Base-by-base conservation (phyloP, 2,329 filamentous ascomycete species). In the Chaetomiaceae sp. region DNA sequence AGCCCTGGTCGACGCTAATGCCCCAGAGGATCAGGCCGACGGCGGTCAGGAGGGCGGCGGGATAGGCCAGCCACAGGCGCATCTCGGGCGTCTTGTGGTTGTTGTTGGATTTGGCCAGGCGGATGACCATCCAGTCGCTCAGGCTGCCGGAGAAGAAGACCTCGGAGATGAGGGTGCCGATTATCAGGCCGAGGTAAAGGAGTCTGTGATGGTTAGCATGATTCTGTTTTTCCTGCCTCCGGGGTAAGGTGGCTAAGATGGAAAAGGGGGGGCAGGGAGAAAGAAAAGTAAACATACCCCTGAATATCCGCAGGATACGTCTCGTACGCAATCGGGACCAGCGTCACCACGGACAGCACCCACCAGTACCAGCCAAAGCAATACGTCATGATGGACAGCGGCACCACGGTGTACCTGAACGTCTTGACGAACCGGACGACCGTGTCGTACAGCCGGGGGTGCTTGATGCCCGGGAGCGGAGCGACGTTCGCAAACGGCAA, bases 31-130 rank as follows among this genome's bases (percentile, higher is more conserved):
- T 69, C 31, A 79, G 63, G 0, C 80, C 79, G 6, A 79, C 63
- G 17, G 72, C 71, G 1, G 72, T 78, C 11, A 80, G 53, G 4
- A 76, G 8, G 3, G 73, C 70, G 12, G 77, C 79, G 6, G 79
- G 79, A 64, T 81, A 82, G 3, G 71, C 72, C 12, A 82, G 64
- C 77, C 78, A 82, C 20, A 82, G 63, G 15, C 80, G 70, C 77
- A 79, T 80, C 64, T 83, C 79, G 0, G 79, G 69, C 1, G 74
- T 66, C 29, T 75, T 71, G 6, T 73, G 58, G 23, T 71, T 70
- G 15, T 64, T 65, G 54, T 77, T 77, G 44, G 65, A 68, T 58
- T 68, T 72, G 1, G 75, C 71, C 31, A 81, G 61, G 36, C 63
- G 64, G n/a, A 68, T 53, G n/a, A 81, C 70, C 14, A 82, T 69